Evolutionary conservation across 345 rosid genomes (phyloP).

Genomic region (Aurinia saxatilis): DNA sequence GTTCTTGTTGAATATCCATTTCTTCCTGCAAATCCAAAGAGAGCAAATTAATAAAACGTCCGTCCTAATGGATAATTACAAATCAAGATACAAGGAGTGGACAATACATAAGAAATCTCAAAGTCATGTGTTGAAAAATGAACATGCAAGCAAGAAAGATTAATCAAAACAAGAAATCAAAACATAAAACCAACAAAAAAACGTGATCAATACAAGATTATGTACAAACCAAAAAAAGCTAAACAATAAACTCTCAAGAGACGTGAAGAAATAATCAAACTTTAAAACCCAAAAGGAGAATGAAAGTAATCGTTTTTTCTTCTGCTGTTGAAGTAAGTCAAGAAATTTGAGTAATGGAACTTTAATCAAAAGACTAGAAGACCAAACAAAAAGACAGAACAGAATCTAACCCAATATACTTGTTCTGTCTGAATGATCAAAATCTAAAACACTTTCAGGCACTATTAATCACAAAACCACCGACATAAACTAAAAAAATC

Average conservation of each 20-base stretch:
- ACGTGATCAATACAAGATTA: conserved; percentile 2
- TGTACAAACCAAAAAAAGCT: not conserved
- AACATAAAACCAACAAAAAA: conserved; percentile 3
- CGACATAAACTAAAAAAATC: not conserved
- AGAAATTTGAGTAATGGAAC: not conserved
- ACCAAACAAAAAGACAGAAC: not conserved
- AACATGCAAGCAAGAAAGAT: conserved; percentile 28
- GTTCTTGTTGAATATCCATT: conserved; percentile 32
- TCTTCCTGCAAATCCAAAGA: not conserved
- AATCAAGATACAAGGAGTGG: conserved; percentile 1
- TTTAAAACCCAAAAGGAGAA: not conserved
- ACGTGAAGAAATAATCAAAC: not conserved
- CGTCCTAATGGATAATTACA: not conserved
- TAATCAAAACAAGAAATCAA: not conserved
- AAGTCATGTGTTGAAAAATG: conserved; percentile 15
- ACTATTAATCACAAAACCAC: not conserved
- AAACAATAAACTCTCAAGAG: not conserved
- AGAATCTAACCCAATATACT: conserved; percentile 12
- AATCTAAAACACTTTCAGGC: conserved; percentile 10
- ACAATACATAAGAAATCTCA: not conserved
- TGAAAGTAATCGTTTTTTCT: not conserved
- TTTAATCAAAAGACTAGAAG: not conserved
- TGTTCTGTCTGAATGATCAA: conserved; percentile 3
- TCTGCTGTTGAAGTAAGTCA: too few species aligned
- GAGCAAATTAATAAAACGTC: not conserved